Base-by-base conservation (phyloP, 129 eudicot genomes). In the Apium graveolens region DNA sequence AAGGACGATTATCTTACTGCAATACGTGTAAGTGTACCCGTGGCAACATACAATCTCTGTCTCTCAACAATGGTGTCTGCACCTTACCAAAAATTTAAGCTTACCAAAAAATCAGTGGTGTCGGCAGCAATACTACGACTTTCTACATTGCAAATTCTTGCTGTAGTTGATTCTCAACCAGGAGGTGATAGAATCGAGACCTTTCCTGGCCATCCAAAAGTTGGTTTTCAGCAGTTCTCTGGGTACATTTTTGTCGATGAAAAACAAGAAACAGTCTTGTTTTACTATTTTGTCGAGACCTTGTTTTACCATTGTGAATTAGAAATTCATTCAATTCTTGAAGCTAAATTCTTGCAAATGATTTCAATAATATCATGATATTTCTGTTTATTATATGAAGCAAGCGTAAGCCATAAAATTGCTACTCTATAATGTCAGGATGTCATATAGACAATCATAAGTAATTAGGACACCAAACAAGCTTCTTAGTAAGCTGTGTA, bases 271-370 rank as follows among this genome's bases (percentile, higher is more conserved):
- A 89, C 91, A 82, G 63, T 81, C 26, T 65, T 84, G 29, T 91
- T 89, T 79, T 91, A 91, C 79, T 91, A 91, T 79, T 91, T 91
- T 76, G 90, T 91, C n/a, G n/a, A n/a, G n/a, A n/a, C n/a, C n/a
- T n/a, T n/a, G n/a, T n/a, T n/a, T n/a, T n/a, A n/a, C n/a, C n/a
- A n/a, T n/a, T n/a, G n/a, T n/a, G n/a, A 18, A 18, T 49, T 49
- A 49, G n/a, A 24, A 20, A 49, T 49, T 49, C 24, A 17, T 49
- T 5, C n/a, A 46, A 21, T 53, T 53, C 5, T 11, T 21, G 3
- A 35, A 70, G 10, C 39, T 27, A 65, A 14, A 21, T 4, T 18
- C 11, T 65, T 24, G 14, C 71, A 65, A 65, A 65, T 65, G 39
- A 29, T 29, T 14, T 65, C 21, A n/a, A n/a, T n/a, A 65, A 31